Base-by-base conservation (phyloP, 768 basidiomycete species). In the Lentinus tigrinus region DNA sequence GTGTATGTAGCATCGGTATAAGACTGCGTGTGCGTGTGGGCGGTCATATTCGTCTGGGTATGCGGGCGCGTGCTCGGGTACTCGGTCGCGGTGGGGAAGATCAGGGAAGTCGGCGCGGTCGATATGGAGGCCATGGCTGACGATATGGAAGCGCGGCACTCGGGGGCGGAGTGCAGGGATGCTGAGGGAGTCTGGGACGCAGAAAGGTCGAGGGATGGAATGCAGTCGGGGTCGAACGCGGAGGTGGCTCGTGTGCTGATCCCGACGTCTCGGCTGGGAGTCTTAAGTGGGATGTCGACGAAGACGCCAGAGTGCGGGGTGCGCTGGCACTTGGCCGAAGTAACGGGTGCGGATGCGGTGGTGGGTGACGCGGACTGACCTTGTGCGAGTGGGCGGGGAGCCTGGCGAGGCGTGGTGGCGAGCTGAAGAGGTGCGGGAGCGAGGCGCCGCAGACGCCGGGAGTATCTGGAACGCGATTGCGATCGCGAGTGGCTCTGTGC, bases 401-500 rank as follows among this genome's bases (percentile, higher is more conserved):
- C 42, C 3, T 53, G 28, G 47, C 52, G 58, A 26, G 61, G 61
- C 47, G 57, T 52, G 42, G 56, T 19, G 21, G 58, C 55, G 34
- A 65, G 60, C 37, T 52, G 58, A 16, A 65, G 61, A 37, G 58
- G 64, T n/a, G 60, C 48, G 13, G 64, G 61, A n/a, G 61, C 64
- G 36, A 62, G 46, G 44, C 52, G 44, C n/a, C 58, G 64, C 23
- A 65, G 56, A 28, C 61, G 64, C 49, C 44, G 47, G 9, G 64
- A 65, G 56, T 60, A 58, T 40, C 34, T 56, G 47, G 63, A 36
- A 43, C 24, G 55, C 46, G 64, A 48, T 34, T 56, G 54, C 47
- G 57, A 42, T 46, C 24, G 43, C 19, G 43, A 46, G n/a, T 46
- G 10, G 21, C 19, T 46, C 43, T 46, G 43, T 40, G n/a, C n/a